Conservation (phyloP, 2,329 filamentous ascomycete species). For the Clarireedia sp. region DNA sequence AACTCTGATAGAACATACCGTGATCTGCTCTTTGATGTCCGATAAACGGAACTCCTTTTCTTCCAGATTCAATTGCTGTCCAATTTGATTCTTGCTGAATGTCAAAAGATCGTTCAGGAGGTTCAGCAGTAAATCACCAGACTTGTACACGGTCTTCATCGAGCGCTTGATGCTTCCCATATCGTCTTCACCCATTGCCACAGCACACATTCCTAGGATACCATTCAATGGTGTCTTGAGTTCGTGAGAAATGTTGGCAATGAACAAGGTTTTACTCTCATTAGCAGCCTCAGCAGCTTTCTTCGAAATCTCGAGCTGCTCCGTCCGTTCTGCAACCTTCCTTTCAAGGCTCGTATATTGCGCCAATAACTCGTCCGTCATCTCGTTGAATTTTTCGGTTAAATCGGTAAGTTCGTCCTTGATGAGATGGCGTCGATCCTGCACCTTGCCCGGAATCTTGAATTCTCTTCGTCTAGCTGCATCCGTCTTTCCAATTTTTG, state of each 20-base stretch:
- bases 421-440: conserved; percentile 64
- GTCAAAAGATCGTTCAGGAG: conserved; percentile 83
- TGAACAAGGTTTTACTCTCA: conserved; percentile 94
- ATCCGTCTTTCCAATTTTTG: conserved; percentile 35
- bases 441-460: conserved; percentile 78
- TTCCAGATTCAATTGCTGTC: conserved; percentile 72
- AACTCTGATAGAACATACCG: background rate
- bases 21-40: conserved; percentile 75
- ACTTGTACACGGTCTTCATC: conserved; percentile 82
- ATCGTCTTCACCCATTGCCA: conserved; percentile 89
- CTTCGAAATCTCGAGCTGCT: conserved; percentile 80
- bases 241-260: conserved; percentile 73
- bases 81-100: conserved; percentile 93
- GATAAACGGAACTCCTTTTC: conserved; percentile 77
- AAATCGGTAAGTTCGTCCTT: conserved; percentile 76
- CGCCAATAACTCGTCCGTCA: conserved; percentile 48
- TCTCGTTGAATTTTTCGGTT: conserved; percentile 14
- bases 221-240: conserved; percentile 71
- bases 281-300: conserved; percentile 91
- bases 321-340: conserved; percentile 73
- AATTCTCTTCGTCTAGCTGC: conserved; percentile 42
- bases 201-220: conserved; percentile 87
- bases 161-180: conserved; percentile 70
- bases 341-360: conserved; percentile 81
- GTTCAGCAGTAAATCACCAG: conserved; percentile 74